These are phyloP conservation scores for Protea cynaroides DNA, from an alignment of 164 flowering plant species.

Conservation along the genomic window DNA sequence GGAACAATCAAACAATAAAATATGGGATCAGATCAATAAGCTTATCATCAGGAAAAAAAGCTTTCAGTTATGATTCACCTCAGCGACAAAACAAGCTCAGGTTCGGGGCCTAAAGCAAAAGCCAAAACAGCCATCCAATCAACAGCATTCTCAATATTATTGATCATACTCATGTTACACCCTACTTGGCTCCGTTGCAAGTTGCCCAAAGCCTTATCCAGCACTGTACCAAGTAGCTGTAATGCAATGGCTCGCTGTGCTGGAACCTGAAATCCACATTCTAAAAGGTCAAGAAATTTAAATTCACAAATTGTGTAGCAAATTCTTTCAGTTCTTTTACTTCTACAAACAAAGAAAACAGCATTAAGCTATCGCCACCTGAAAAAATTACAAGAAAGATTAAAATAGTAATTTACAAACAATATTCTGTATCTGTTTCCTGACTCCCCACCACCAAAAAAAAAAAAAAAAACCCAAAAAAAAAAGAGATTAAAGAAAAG, in stretches of 20 bases:
- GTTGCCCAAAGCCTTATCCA: slow-evolving; percentile 51
- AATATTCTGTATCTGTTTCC: too few species aligned
- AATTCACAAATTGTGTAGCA: background rate
- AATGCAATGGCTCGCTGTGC: slow-evolving; percentile 85
- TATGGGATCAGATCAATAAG: background rate
- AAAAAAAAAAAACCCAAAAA: too few species aligned
- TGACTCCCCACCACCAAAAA: too few species aligned
- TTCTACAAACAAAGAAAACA: background rate
- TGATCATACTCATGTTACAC: slow-evolving; percentile 10
- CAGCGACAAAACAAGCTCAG: slow-evolving; percentile 78
- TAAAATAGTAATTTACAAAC: background rate
- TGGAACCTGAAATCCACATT: slow-evolving; percentile 57
- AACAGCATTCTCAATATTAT: slow-evolving; percentile 17
- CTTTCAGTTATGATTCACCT: slow-evolving; percentile 35
- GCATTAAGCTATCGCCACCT: background rate
- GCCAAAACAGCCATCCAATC: slow-evolving; percentile 99
- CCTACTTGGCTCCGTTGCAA: slow-evolving; percentile 33
- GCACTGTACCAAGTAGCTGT: slow-evolving; percentile 66
- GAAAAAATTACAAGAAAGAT: background rate
- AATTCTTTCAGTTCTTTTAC: background rate
- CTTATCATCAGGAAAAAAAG: background rate
- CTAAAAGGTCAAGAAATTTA: slow-evolving; percentile 7
- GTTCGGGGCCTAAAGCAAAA: slow-evolving; percentile 94
- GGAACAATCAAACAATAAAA: background rate
- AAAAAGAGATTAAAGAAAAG: too few species aligned